phyloP scores from a whole-genome alignment of 257 asterid genomes.

The Linderniella brevidens region DNA sequence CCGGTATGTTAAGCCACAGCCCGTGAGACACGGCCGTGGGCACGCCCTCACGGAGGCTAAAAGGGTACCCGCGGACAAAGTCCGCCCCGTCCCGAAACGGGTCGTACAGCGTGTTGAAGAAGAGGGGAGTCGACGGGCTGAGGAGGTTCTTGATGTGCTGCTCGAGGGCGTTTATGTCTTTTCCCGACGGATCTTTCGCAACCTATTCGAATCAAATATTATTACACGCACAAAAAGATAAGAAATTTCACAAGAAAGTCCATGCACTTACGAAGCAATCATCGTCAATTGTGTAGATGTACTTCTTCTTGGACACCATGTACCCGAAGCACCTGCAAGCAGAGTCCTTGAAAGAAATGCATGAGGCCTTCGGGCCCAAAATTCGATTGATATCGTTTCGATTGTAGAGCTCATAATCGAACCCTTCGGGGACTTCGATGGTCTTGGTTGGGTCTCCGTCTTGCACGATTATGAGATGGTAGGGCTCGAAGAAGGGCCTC shows the following conservation, averaged over 20 bases:
- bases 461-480: slow-evolving; percentile 77
- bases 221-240: too few species aligned
- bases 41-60: slow-evolving; percentile 78
- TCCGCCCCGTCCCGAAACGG: slow-evolving; percentile 68
- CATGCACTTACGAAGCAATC: slow-evolving; percentile 73
- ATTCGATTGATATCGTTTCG: slow-evolving; percentile 65
- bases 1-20: slow-evolving; percentile 89
- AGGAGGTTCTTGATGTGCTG: slow-evolving; percentile 77
- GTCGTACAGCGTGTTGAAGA: slow-evolving; percentile 82
- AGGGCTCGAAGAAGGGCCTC: slow-evolving; percentile 70
- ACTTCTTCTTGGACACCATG: slow-evolving; percentile 90
- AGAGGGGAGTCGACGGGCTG: slow-evolving; percentile 69
- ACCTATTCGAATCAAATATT: slow-evolving; percentile 23
- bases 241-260: too few species aligned
- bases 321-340: slow-evolving; percentile 92
- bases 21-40: slow-evolving; percentile 87
- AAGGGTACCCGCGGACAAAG: slow-evolving; percentile 86
- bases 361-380: slow-evolving; percentile 60
- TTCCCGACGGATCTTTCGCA: slow-evolving; percentile 69
- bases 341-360: slow-evolving; percentile 90
- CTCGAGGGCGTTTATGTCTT: slow-evolving; percentile 53
- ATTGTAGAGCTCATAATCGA: slow-evolving; percentile 59
- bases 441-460: slow-evolving; percentile 79
- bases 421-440: slow-evolving; percentile 73
- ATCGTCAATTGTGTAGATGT: slow-evolving; percentile 81